These are phyloP conservation scores for Blakeslea trispora DNA, from an alignment of 371 early-diverging fungal species.

Conservation along the genomic window DNA sequence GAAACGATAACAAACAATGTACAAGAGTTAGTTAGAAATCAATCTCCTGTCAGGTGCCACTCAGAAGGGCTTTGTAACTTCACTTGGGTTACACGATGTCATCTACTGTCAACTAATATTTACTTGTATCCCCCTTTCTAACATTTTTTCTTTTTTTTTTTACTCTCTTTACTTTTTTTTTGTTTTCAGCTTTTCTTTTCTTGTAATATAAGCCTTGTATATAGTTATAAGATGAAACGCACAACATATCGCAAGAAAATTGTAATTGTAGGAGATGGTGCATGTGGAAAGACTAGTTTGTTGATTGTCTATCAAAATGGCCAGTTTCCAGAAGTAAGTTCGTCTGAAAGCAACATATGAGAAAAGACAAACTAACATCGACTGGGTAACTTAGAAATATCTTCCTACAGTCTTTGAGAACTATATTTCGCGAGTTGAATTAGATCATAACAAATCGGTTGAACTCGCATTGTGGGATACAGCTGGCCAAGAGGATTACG, in stretches of 20 bases:
- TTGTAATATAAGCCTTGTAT: neutral
- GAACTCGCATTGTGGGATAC: constrained; percentile 93
- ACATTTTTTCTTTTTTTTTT: no score
- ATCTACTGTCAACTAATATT: no score
- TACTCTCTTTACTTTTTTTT: no score
- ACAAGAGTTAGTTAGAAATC: no score
- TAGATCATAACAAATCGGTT: constrained; percentile 70
- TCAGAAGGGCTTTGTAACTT: no score
- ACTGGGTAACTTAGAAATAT: constrained; percentile 32
- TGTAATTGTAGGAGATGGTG: constrained; percentile 45
- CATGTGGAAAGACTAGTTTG: constrained; percentile 44
- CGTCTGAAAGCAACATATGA: neutral
- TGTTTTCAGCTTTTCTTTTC: no score
- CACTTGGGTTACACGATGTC: no score
- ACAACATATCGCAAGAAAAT: constrained; percentile 34
- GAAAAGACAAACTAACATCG: constrained; percentile 1
- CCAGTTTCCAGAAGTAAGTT: constrained; percentile 36
- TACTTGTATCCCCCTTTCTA: no score
- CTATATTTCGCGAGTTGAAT: constrained; percentile 78
- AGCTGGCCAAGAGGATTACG: constrained; percentile 89
- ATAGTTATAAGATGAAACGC: constrained; percentile 10
- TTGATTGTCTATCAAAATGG: constrained; percentile 47
- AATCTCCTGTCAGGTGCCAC: no score
- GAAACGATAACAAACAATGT: no score
- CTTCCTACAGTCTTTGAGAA: constrained; percentile 89